Base-by-base conservation (phyloP, 768 basidiomycete species). In the Royoungia palumana region DNA sequence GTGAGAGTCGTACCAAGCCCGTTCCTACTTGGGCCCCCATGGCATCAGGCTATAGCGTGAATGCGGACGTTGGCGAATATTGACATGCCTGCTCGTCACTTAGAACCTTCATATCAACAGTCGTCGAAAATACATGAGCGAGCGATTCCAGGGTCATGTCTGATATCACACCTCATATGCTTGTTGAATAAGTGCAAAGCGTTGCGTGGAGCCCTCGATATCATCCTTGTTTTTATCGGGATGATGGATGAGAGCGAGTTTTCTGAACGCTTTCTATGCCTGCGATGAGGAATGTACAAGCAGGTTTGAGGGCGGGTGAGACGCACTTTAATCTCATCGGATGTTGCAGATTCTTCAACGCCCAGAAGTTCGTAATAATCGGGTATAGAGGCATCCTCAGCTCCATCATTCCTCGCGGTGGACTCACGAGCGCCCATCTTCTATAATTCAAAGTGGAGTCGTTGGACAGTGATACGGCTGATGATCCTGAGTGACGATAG, bases 1-100 rank as follows among this genome's bases (percentile, higher is more conserved):
- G 66, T 98, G 95, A 5, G 83, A 83, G 68, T 99, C 96, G 68
- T 99, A 99, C 90, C 94, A 99, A 37, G 96, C 94, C 58, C 96
- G 77, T 76, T 98, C 95, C 89, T 95, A 80, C 73, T 79, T 75
- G 66, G 58, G 44, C 40, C 39, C 40, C 39, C 35, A 53, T 27
- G 38, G 37, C 48, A 51, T 62, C 47, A 58, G 53, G 38, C 35
- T 47, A 46, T 39, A 46, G 30, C 22, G 47, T n/a, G 10, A 19
- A 48, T 6, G 14, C 10, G n/a, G 20, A 46, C 16, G 27, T 32
- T 2, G 48, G 44, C 35, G 50, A 54, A 49, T 37, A 41, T 37
- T 10, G 27, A 54, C 80, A 70, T 70, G 91, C 93, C 79, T 97
- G 93, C 51, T 94, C 91, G 66, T 97, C 95, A 58, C 90, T 92